Conservation (phyloP, 1,284 basidiomycete species). For the Boletellus deceptivus region DNA sequence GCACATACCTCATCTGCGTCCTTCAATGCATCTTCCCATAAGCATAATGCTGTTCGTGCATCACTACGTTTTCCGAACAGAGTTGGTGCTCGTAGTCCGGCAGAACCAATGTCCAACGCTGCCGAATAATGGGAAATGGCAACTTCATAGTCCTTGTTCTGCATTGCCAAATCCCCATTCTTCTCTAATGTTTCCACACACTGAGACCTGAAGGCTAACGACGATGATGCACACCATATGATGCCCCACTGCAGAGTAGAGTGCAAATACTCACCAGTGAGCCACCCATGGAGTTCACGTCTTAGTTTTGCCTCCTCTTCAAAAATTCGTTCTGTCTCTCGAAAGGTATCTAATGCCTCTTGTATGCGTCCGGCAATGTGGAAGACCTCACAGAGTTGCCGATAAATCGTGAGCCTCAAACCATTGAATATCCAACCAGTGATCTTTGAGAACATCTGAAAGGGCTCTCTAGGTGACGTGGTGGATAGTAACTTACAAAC, state of each 20-base stretch:
- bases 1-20: conserved; percentile 23
- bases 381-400: conserved; percentile 13
- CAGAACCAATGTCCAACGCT: conserved; percentile 7
- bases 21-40: conserved; percentile 16
- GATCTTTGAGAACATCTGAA: conserved; percentile 8
- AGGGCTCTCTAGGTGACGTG: neutral
- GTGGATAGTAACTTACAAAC: conserved; percentile 6
- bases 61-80: conserved; percentile 21
- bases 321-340: conserved; percentile 8
- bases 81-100: neutral
- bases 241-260: neutral
- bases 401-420: conserved; percentile 11
- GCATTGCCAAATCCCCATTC: conserved; percentile 15
- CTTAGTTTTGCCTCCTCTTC: conserved; percentile 10
- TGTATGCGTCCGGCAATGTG: neutral
- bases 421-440: conserved; percentile 21
- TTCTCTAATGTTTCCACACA: conserved; percentile 3
- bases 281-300: conserved; percentile 9
- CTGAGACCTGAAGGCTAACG: conserved; percentile 15
- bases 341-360: conserved; percentile 3
- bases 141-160: neutral
- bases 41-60: conserved; percentile 2
- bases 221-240: neutral
- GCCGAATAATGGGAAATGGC: conserved; percentile 18
- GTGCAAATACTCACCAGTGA: conserved; percentile 8